Base-by-base conservation (phyloP, 2,329 filamentous ascomycete species). In the Pleochaeta shiraiana region DNA sequence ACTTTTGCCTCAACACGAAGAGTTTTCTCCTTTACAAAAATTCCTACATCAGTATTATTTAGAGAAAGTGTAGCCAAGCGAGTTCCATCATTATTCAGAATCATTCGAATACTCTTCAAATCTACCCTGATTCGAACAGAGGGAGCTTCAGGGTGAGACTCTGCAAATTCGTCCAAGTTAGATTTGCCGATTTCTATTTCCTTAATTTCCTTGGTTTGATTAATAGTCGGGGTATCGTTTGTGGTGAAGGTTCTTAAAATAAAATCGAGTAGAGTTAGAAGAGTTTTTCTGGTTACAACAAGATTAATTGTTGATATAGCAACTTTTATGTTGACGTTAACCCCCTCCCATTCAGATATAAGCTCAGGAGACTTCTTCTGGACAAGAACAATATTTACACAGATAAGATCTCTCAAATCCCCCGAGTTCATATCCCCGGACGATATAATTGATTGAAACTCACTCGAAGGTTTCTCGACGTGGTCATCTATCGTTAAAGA, bases 381-480 rank as follows among this genome's bases (percentile, higher is more conserved):
- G 65, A 97, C 90, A 72, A 87, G 90, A 66, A 90, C 81, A 70
- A 95, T 95, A 71, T 92, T 95, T 70, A 98, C 81, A 63, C 86
- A 84, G 69, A 98, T 88, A 14, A 98, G 81, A 69, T 95, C 83
- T 67, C 84, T 90, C 66, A 88, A 83, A 66, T 88, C 84, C 65
- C 87, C 83, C 71, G 95, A 92, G 53, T 85, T 82, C 6, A 76
- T 74, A 61, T 86, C 83, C 0, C 82, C 83, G 0, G 93, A 96
- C 0, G 91, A 95, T n/a, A 99, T 83, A 63, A 99, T 95, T 30
- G 92, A 92, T 75, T 93, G 95, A 78, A 99, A 98, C 71, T 97
- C 92, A 0, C 88, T 78, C 0, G 90, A 85, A 64, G 92, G 87
- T 68, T 93, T 79, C 69, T 88, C 92, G 9, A 99, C 92, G 72